phyloP scores from a whole-genome alignment of 352 stramenopile genomes.

The Globisporangium canariense region DNA sequence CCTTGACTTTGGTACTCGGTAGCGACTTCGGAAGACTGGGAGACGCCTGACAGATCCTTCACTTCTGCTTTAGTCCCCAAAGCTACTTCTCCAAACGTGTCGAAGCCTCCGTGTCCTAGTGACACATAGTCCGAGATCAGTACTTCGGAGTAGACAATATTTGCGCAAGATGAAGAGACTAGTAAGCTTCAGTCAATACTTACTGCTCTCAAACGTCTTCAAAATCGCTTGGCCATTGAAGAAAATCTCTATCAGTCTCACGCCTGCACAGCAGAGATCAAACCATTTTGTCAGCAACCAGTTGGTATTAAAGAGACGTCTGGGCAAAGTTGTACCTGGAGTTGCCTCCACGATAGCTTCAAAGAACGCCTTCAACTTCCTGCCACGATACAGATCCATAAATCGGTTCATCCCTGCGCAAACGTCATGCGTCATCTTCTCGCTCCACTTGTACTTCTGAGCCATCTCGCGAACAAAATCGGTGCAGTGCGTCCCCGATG shows the following conservation, averaged over 20 bases:
- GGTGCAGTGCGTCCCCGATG: slow-evolving; percentile 17
- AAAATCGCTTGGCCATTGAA: slow-evolving; percentile 34
- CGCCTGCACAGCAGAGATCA: slow-evolving; percentile 18
- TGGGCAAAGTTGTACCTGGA: slow-evolving; percentile 25
- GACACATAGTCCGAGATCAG: background rate
- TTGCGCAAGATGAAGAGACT: background rate
- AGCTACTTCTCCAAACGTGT: slow-evolving; percentile 33
- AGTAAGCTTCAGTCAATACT: background rate
- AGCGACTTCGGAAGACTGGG: background rate
- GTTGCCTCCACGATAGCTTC: slow-evolving; percentile 28
- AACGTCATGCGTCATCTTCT: slow-evolving; percentile 29
- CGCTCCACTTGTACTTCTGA: slow-evolving; percentile 29
- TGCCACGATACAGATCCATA: slow-evolving; percentile 37
- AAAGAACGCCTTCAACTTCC: slow-evolving; percentile 41
- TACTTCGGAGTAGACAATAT: background rate
- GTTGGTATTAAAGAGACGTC: background rate
- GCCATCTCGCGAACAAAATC: slow-evolving; percentile 39
- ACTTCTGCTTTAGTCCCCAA: slow-evolving; percentile 8
- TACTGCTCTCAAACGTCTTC: slow-evolving; percentile 42
- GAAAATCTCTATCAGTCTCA: slow-evolving; percentile 31
- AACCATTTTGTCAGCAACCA: slow-evolving; percentile 9
- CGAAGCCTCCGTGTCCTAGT: slow-evolving; percentile 35
- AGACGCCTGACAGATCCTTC: background rate
- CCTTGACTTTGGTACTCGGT: background rate
- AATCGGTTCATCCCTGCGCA: slow-evolving; percentile 36